Evolutionary conservation across 2,329 filamentous ascomycete species (phyloP).

Genomic region (Sarocladium kiliense): DNA sequence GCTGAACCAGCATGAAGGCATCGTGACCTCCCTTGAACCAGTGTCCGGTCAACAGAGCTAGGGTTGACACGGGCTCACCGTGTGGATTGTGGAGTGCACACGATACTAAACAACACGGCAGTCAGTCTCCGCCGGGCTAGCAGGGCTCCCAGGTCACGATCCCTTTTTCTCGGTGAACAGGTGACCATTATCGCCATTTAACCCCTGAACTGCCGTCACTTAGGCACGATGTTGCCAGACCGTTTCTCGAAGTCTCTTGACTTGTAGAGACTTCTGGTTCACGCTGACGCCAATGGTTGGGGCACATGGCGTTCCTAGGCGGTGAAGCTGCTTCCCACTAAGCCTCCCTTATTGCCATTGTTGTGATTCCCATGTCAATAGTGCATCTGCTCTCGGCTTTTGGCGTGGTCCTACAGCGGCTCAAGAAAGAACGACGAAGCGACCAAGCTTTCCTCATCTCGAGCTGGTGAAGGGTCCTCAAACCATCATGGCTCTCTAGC

Average conservation of each 20-base stretch:
- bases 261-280: neutral
- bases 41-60: neutral
- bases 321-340: neutral
- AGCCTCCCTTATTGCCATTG: neutral
- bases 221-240: neutral
- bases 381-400: neutral
- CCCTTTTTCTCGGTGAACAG: neutral
- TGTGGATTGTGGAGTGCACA: neutral
- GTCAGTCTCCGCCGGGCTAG: neutral
- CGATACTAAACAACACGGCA: slow-evolving; percentile 2
- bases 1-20: neutral
- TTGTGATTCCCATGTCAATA: neutral
- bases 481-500: too few relatives aligned
- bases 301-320: neutral
- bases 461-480: too few relatives aligned
- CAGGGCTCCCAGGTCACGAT: slow-evolving; percentile 6
- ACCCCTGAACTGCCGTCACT: neutral
- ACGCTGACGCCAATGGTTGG: neutral
- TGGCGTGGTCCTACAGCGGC: too few relatives aligned
- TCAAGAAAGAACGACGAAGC: too few relatives aligned
- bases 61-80: neutral
- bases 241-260: neutral
- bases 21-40: slow-evolving; percentile 1
- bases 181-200: neutral
- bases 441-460: too few relatives aligned